These are phyloP conservation scores for Neophaeococcomyces aloes DNA, from an alignment of 2,329 filamentous ascomycete species.

Conservation along the genomic window DNA sequence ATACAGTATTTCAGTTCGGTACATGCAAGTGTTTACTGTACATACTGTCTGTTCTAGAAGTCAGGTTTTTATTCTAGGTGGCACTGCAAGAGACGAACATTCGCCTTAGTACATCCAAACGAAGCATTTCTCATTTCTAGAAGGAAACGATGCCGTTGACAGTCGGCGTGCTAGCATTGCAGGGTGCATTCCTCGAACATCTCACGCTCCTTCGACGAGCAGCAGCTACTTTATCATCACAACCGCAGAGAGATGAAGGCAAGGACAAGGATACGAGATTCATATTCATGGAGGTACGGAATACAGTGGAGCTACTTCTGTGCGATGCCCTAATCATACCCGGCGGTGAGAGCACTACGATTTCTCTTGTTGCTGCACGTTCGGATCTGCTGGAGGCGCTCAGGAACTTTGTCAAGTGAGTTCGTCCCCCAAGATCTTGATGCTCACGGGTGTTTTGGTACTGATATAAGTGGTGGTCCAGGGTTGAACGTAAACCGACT, in stretches of 20 bases:
- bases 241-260: too few species aligned
- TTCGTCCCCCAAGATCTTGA: too few species aligned
- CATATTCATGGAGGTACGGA: constrained; percentile 69
- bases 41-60: too few species aligned
- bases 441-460: too few species aligned
- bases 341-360: constrained; percentile 89
- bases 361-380: constrained; percentile 75
- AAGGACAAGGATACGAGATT: constrained; percentile 16
- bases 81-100: too few species aligned
- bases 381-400: constrained; percentile 74
- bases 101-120: too few species aligned
- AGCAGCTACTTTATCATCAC: constrained; percentile 38
- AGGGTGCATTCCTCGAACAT: constrained; percentile 90
- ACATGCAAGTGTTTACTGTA: too few species aligned
- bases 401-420: constrained; percentile 85
- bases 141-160: constrained; percentile 39
- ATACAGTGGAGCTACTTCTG: constrained; percentile 53
- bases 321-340: constrained; percentile 85
- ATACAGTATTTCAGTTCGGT: too few species aligned
- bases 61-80: too few species aligned
- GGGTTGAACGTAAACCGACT: constrained; percentile 62
- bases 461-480: too few species aligned
- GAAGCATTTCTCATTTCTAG: too few species aligned
- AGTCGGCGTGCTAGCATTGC: constrained; percentile 61
- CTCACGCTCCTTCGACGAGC: constrained; percentile 63